Base-by-base conservation (phyloP, 2,329 filamentous ascomycete species). In the Xylariaceae sp. region DNA sequence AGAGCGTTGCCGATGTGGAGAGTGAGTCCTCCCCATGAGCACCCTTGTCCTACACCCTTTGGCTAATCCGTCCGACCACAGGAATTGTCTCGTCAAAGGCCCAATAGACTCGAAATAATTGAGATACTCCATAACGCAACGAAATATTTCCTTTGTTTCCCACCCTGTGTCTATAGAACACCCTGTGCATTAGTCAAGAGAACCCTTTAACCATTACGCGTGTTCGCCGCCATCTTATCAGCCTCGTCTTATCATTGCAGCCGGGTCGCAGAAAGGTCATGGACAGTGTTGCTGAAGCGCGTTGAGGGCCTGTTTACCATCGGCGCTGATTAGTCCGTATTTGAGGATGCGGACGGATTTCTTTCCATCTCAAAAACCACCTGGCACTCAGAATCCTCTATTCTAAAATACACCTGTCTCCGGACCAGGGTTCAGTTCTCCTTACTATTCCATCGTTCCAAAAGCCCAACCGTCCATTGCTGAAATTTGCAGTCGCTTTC, bases 1-100 rank as follows among this genome's bases (percentile, higher is more conserved):
- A 98, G 78, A 95, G 88, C 67, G 79, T 98, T 61, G 71, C 84
- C 51, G 92, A 98, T 68, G 83, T 98, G 63, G 92, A 98, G 82
- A 90, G 89, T 96, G 75, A 55, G 67, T 61, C 19, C 23, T 5
- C 3, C 19, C 14, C 21, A 4, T 15, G n/a, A 23, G n/a, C 16
- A 12, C 9, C 6, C 11, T 5, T 9, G 9, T 18, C n/a, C 21
- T 11, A 5, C 15, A 21, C 14, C 16, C 4, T 11, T 5, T 21
- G 11, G 51, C 69, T 70, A 62, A 70, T 24, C 21, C 21, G 21
- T 24, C 6, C 21, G 6, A 24, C 21, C 38, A 14, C 61, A 82
- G 78, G 70, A 65, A 81, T 82, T 57, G 70, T 81, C 55, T 66
- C 74, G 46, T 67, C 75, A 60, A 81, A 81, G 69, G 65, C 74